phyloP scores from a whole-genome alignment of 108 stramenopile genomes.

The Schizochytrium sp. region DNA sequence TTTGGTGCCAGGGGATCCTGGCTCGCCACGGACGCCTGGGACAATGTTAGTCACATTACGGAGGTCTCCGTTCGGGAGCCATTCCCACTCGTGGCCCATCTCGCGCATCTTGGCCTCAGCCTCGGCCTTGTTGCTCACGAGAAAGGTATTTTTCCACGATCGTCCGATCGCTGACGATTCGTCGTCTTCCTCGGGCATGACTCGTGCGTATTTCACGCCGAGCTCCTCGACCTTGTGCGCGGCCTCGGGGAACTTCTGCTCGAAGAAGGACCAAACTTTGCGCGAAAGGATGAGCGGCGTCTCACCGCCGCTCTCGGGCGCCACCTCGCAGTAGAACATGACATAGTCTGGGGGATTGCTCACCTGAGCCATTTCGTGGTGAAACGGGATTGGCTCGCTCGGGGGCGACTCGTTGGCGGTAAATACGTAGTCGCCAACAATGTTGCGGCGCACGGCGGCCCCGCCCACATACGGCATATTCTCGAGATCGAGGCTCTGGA shows the following conservation, averaged over 20 bases:
- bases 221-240: constrained; percentile 51
- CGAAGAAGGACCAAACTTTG: constrained; percentile 52
- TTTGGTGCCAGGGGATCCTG: neutral
- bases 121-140: constrained; percentile 37
- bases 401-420: constrained; percentile 70
- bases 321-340: constrained; percentile 66
- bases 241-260: constrained; percentile 52
- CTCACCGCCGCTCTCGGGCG: constrained; percentile 63
- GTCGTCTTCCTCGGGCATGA: constrained; percentile 65
- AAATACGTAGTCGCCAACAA: constrained; percentile 56
- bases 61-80: constrained; percentile 57
- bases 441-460: constrained; percentile 57
- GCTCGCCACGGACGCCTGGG: constrained; percentile 43
- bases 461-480: constrained; percentile 57
- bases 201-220: constrained; percentile 63
- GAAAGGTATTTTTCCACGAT: constrained; percentile 61
- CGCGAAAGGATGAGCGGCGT: constrained; percentile 68
- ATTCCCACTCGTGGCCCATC: constrained; percentile 60
- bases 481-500: constrained; percentile 43
- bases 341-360: constrained; percentile 61
- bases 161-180: constrained; percentile 62
- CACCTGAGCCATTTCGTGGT: constrained; percentile 70
- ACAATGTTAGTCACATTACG: constrained; percentile 57
- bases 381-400: constrained; percentile 66
- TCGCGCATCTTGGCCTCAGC: constrained; percentile 49